phyloP scores from a whole-genome alignment of 257 asterid genomes.

The Solanum ossicruentum region DNA sequence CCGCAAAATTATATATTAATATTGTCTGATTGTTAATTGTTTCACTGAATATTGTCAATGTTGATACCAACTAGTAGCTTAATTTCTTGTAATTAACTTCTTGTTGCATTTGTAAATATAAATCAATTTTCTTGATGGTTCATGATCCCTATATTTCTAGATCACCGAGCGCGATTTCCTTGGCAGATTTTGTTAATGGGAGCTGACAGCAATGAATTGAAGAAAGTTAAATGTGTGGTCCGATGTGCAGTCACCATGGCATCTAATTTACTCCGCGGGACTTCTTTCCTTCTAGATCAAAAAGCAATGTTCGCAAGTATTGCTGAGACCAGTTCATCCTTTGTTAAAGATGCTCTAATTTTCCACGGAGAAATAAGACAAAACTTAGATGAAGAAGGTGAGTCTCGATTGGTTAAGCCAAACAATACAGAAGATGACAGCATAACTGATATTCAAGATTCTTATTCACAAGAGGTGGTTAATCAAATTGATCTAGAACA shows the following conservation, averaged over 20 bases:
- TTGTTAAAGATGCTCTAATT: conserved; percentile 24
- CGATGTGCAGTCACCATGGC: conserved; percentile 91
- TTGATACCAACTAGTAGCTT: background rate
- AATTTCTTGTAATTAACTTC: background rate
- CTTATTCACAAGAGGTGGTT: conserved; percentile 9
- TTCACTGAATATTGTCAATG: background rate
- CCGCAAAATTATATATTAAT: background rate
- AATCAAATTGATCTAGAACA: conserved; percentile 12
- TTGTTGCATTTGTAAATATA: background rate
- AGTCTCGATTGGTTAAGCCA: conserved; percentile 29
- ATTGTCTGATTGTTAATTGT: background rate
- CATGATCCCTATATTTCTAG: background rate
- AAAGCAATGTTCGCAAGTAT: conserved; percentile 68
- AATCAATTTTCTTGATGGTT: background rate
- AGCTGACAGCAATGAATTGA: conserved; percentile 57
- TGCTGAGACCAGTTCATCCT: conserved; percentile 11
- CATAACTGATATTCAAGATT: conserved; percentile 21
- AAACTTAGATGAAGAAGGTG: conserved; percentile 12
- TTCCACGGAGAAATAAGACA: conserved; percentile 13
- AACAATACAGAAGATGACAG: conserved; percentile 21
- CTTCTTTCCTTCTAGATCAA: conserved; percentile 70
- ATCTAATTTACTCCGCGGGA: conserved; percentile 80
- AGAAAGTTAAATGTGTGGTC: conserved; percentile 68
- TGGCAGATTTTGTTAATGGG: conserved; percentile 85
- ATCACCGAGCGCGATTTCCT: background rate